A percentile compares a stretch with the other conserved stretches of the same genome.
phyloP scores from a whole-genome alignment of 441 rosid genomes.

The Omphalea diandra region DNA sequence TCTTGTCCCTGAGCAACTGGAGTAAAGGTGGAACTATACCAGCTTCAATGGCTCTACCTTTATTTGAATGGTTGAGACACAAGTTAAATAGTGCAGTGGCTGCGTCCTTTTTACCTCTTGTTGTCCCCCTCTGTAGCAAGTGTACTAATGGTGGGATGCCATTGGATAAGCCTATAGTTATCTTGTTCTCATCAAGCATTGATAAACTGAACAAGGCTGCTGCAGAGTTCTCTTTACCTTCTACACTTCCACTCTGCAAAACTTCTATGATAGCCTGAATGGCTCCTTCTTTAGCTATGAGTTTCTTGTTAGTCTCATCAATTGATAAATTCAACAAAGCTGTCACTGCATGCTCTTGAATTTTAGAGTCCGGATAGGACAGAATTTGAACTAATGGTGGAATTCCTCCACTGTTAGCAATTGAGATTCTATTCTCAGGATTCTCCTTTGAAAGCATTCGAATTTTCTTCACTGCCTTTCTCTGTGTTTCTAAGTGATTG shows the following conservation, averaged over 20 bases:
- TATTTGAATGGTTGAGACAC: slow-evolving; percentile 48
- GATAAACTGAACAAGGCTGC: slow-evolving; percentile 83
- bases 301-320: slow-evolving; percentile 54
- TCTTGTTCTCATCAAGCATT: slow-evolving; percentile 75
- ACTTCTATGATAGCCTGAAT: slow-evolving; percentile 65
- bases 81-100: slow-evolving; percentile 62
- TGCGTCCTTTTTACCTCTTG: slow-evolving; percentile 64
- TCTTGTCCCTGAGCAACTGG: slow-evolving; percentile 40
- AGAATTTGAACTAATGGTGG: slow-evolving; percentile 45
- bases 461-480: slow-evolving; percentile 53
- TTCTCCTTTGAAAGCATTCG: slow-evolving; percentile 58
- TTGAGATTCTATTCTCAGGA: slow-evolving; percentile 49
- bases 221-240: slow-evolving; percentile 79
- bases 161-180: slow-evolving; percentile 37
- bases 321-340: slow-evolving; percentile 59
- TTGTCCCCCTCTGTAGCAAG: slow-evolving; percentile 46
- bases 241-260: slow-evolving; percentile 49
- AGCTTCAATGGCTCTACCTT: slow-evolving; percentile 52
- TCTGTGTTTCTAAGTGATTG: slow-evolving; percentile 41
- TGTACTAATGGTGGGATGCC: slow-evolving; percentile 58
- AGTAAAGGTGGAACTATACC: slow-evolving; percentile 49
- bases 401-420: slow-evolving; percentile 52
- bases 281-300: slow-evolving; percentile 52
- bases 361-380: slow-evolving; percentile 45
- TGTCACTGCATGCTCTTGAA: slow-evolving; percentile 65